A percentile compares a stretch with the other conserved stretches of the same genome.
Evolutionary conservation across 805 yeast genomes (phyloP).

Genomic region (Lachancea sp.): DNA sequence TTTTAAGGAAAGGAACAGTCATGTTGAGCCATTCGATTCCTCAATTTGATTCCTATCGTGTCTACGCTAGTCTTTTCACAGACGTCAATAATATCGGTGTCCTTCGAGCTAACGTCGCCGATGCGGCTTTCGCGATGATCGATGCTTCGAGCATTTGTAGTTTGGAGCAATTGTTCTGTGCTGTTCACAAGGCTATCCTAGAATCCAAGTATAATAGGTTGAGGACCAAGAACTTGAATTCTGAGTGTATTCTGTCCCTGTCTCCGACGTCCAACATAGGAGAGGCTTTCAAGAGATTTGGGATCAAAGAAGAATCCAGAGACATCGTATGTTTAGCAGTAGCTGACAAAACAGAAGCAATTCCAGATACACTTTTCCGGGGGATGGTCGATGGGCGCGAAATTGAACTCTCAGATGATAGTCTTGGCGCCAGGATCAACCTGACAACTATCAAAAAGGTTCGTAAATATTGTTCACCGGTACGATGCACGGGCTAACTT

Average conservation of each 20-base stretch:
- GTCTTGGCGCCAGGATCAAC: conserved; percentile 30
- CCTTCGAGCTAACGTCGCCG: conserved; percentile 38
- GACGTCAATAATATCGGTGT: conserved; percentile 40
- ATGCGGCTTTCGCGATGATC: conserved; percentile 59
- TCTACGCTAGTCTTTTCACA: conserved; percentile 40
- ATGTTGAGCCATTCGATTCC: conserved; percentile 33
- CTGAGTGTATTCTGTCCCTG: conserved; percentile 63
- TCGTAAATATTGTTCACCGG: conserved; percentile 12
- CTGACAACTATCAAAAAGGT: conserved; percentile 33
- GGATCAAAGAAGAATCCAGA: conserved; percentile 47
- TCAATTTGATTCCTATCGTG: conserved; percentile 38
- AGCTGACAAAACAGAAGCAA: conserved; percentile 18
- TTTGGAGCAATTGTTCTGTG: conserved; percentile 53
- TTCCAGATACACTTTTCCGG: conserved; percentile 13
- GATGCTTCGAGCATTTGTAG: conserved; percentile 54
- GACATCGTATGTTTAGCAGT: conserved; percentile 50
- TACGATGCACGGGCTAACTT: too few species aligned
- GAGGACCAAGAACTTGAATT: conserved; percentile 60
- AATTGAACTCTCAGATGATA: conserved; percentile 24
- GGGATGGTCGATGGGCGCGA: conserved; percentile 5
- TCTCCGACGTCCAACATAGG: conserved; percentile 62
- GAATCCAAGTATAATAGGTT: conserved; percentile 43
- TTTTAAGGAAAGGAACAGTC: neutral
- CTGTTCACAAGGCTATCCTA: conserved; percentile 53
- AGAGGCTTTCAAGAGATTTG: conserved; percentile 67